Percentiles rank a stretch among this genome's conserved stretches.
phyloP scores from a whole-genome alignment of 139 green algal species.

The Axilococcus clingmanii region DNA sequence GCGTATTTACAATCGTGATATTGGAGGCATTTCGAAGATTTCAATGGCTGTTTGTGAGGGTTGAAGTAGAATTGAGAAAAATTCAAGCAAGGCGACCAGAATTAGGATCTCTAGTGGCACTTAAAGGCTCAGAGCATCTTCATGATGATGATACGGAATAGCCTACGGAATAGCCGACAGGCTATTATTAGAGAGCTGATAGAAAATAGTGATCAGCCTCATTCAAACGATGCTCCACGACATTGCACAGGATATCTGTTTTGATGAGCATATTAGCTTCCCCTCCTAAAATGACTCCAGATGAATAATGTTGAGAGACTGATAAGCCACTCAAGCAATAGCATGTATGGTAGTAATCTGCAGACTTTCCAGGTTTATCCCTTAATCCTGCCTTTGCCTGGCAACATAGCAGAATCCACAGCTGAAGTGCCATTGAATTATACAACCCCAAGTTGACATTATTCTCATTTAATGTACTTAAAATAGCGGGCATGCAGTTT shows the following conservation, averaged over 20 bases:
- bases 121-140: neutral
- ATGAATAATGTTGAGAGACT: constrained; percentile 62
- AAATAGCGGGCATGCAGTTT: too few species aligned
- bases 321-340: constrained; percentile 93
- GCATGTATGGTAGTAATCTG: constrained; percentile 98
- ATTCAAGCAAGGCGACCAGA: constrained; percentile 28
- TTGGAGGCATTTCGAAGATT: constrained; percentile 52
- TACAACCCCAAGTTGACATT: constrained; percentile 24
- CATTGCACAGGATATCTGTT: constrained; percentile 60
- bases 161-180: too few species aligned
- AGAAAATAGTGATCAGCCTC: neutral
- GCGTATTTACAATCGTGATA: constrained; percentile 49
- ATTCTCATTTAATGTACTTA: neutral
- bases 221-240: constrained; percentile 25
- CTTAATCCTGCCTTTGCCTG: constrained; percentile 66
- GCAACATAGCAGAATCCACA: constrained; percentile 76
- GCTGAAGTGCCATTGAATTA: constrained; percentile 61
- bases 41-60: constrained; percentile 83
- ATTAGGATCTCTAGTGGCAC: constrained; percentile 22
- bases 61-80: constrained; percentile 83
- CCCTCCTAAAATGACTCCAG: constrained; percentile 36
- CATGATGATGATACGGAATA: too few species aligned
- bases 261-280: constrained; percentile 39
- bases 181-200: too few species aligned
- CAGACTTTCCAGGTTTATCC: constrained; percentile 89